Percentiles rank a stretch among this genome's conserved stretches.
phyloP scores from a whole-genome alignment of 768 basidiomycete genomes.

The Trametopsis cervina region DNA sequence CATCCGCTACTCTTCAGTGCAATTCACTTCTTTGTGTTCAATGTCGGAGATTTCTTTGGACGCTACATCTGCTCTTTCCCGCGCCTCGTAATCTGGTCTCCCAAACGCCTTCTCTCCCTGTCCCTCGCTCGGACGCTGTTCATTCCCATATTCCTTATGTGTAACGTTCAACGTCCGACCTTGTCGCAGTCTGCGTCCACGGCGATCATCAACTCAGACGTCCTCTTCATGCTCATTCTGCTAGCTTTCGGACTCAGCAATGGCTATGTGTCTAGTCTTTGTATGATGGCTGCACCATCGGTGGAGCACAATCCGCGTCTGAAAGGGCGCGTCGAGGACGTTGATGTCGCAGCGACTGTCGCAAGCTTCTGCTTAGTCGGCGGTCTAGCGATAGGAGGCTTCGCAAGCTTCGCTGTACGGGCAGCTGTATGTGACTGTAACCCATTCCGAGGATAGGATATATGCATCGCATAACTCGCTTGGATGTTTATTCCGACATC shows the following conservation, averaged over 20 bases:
- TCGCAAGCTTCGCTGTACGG: constrained; percentile 76
- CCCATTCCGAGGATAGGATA: constrained; percentile 49
- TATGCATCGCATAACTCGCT: too few species aligned
- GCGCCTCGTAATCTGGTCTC: constrained; percentile 60
- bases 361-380: constrained; percentile 72
- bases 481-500: too few species aligned
- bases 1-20: constrained; percentile 83
- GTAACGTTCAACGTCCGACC: constrained; percentile 63
- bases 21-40: constrained; percentile 72
- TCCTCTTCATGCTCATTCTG: constrained; percentile 67
- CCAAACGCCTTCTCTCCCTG: constrained; percentile 50
- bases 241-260: constrained; percentile 72
- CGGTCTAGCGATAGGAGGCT: constrained; percentile 69
- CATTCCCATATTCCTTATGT: constrained; percentile 82
- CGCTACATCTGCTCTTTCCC: constrained; percentile 65
- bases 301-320: constrained; percentile 72
- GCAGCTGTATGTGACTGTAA: constrained; percentile 64
- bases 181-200: constrained; percentile 20
- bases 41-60: constrained; percentile 64
- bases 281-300: constrained; percentile 81
- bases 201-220: constrained; percentile 69
- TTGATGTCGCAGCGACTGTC: constrained; percentile 81
- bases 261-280: constrained; percentile 71
- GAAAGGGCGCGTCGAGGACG: constrained; percentile 63
- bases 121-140: constrained; percentile 73